Conservation (phyloP, 2,329 filamentous ascomycete species). For the Diplodia sapinea region DNA sequence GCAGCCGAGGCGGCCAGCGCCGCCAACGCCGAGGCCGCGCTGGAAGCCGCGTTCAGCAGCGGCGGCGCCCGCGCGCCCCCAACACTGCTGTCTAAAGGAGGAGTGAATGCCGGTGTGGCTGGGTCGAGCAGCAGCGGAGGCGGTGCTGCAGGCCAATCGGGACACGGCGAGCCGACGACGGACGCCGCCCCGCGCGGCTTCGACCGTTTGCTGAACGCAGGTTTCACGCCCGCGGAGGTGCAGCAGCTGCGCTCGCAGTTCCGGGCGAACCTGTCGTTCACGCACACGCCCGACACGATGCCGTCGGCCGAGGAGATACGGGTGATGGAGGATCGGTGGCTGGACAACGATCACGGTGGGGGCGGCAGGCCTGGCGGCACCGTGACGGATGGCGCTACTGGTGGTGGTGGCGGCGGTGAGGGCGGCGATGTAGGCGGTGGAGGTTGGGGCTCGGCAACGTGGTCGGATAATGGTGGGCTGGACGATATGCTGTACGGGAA, state of each 20-base stretch:
- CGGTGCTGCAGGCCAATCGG: neutral
- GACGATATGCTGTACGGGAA: conserved; percentile 90
- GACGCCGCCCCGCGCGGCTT: conserved; percentile 72
- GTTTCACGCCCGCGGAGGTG: conserved; percentile 84
- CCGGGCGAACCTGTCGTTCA: conserved; percentile 78
- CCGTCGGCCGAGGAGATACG: conserved; percentile 77
- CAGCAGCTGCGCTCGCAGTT: conserved; percentile 87
- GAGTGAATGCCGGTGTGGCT: conserved; percentile 27
- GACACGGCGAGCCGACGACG: conserved; percentile 44
- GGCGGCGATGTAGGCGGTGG: conserved; percentile 45
- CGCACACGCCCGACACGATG: conserved; percentile 87
- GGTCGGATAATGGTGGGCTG: conserved; percentile 66
- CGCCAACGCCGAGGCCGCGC: conserved; percentile 47
- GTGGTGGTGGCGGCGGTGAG: conserved; percentile 43
- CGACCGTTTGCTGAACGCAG: conserved; percentile 79
- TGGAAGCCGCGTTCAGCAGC: conserved; percentile 36
- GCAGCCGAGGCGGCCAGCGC: conserved; percentile 64
- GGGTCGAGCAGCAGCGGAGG: conserved; percentile 35
- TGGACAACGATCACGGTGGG: conserved; percentile 61
- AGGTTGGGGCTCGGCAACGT: conserved; percentile 59
- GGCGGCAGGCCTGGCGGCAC: conserved; percentile 33
- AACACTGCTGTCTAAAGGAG: neutral
- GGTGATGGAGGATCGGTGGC: conserved; percentile 85
- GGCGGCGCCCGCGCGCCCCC: conserved; percentile 30
- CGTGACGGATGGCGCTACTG: conserved; percentile 41